Evolutionary conservation across 352 stramenopile species (phyloP).

Genomic region (Phytophthora ohioensis): DNA sequence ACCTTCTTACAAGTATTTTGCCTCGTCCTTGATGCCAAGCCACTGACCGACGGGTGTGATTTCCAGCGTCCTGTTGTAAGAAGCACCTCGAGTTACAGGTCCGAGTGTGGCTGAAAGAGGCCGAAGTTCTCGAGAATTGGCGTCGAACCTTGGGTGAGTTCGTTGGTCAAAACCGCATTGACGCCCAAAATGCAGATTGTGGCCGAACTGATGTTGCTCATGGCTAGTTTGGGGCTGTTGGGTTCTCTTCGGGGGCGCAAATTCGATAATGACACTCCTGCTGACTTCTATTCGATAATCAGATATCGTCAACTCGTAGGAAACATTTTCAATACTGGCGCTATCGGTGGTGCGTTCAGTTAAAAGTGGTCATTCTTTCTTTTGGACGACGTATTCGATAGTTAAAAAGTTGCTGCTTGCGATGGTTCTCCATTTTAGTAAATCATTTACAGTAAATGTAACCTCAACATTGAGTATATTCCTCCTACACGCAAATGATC

Average conservation of each 20-base stretch:
- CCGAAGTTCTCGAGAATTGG: background rate
- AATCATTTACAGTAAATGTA: too few relatives aligned
- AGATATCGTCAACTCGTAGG: background rate
- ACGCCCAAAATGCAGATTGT: background rate
- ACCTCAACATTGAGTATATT: too few relatives aligned
- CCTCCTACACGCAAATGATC: too few relatives aligned
- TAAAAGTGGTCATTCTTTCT: too few relatives aligned
- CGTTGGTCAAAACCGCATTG: background rate
- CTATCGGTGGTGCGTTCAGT: too few relatives aligned
- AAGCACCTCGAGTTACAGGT: background rate
- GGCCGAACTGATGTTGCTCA: background rate
- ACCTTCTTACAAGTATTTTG: background rate
- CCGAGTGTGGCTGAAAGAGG: background rate
- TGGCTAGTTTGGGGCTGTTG: background rate
- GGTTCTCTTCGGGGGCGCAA: background rate
- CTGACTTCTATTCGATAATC: background rate
- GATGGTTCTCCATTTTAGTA: too few relatives aligned
- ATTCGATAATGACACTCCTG: background rate
- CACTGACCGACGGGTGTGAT: background rate
- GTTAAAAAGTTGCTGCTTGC: too few relatives aligned
- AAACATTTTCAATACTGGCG: too few relatives aligned
- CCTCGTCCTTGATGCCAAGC: conserved; percentile 3
- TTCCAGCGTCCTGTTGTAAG: background rate
- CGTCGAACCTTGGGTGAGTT: background rate
- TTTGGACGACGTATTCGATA: too few relatives aligned